Evolutionary conservation across 2,329 filamentous ascomycete genomes (phyloP), one percentile per base, ranked within the genome.

Genomic region (Penicillium sclerotigenum): DNA sequence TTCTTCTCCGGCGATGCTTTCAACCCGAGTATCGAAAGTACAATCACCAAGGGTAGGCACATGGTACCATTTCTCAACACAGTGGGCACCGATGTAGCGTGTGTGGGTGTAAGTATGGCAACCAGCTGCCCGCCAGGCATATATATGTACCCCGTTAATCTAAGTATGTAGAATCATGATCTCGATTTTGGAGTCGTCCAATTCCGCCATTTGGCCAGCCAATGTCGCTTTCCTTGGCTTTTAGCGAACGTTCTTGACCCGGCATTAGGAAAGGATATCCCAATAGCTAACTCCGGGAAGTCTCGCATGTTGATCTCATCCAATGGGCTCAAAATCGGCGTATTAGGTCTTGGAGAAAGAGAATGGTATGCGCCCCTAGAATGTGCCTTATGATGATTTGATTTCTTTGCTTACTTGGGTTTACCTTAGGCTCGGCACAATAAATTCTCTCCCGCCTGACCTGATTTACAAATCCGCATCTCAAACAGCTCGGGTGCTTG

Each of bases 1-100:
- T 81, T 96, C 64, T 97, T 96, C 74, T 96, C 91, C 3, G 91
- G 91, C 36, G 92, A 96, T 80, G 91, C 88, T 10, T 97, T 94
- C 75, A 96, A 96, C 70, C 91, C 92, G 0, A 93, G 89, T 65
- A 77, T 96, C 56, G 91, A 96, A 74, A 93, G 88, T 66, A 89
- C 88, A 18, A 86, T 96, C 33, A 96, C 91, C 3, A 96, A 96
- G 76, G 91, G 90, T 80, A 70, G 86, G 63, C 92, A 96, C 73
- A 96, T 96, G 92, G 86, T 96, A 10, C 88, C 90, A 0, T 81
- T 94, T 10, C 75, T 97, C 43, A 96, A 96, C 71, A 79, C 81
- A 24, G 84, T 91, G 62, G 85, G 87, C 4, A 94, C 90, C 0
- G 83, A 90, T 69, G 88, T 87, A 41, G 88, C 91, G n/a, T 92